Percentiles rank a stretch among this genome's conserved stretches.
These are phyloP conservation scores for Quercus phellos DNA, from an alignment of 331 rosid species.

Conservation along the genomic window DNA sequence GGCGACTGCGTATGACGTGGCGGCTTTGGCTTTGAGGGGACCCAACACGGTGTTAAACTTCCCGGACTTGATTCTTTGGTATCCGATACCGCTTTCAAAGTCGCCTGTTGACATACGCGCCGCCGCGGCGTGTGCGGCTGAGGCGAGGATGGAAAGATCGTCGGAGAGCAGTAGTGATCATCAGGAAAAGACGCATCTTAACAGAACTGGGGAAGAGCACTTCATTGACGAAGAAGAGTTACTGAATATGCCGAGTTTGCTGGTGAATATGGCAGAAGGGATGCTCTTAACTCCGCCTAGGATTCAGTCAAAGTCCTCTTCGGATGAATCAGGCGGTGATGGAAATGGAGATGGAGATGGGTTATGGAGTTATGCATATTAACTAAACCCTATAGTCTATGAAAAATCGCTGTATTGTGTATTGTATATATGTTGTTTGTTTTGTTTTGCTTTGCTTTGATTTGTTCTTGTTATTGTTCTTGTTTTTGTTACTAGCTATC, in stretches of 20 bases:
- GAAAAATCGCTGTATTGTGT: too few species aligned
- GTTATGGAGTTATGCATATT: constrained; percentile 65
- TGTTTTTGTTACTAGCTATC: too few species aligned
- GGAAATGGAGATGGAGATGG: constrained; percentile 32
- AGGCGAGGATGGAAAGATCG: constrained; percentile 19
- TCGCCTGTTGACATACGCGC: constrained; percentile 61
- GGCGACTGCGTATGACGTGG: constrained; percentile 90
- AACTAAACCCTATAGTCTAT: background rate
- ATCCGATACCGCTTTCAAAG: constrained; percentile 66
- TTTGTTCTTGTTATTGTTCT: too few species aligned
- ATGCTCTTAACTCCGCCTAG: constrained; percentile 94
- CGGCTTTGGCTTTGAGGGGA: constrained; percentile 82
- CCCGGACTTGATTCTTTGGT: constrained; percentile 42
- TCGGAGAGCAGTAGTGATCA: background rate
- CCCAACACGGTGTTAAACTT: constrained; percentile 65
- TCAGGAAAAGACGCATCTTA: background rate
- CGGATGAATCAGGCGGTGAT: constrained; percentile 39
- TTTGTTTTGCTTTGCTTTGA: too few species aligned
- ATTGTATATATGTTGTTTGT: too few species aligned
- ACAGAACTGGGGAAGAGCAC: background rate
- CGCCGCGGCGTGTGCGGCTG: constrained; percentile 78
- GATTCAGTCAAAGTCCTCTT: constrained; percentile 39
- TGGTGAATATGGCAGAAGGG: constrained; percentile 90
- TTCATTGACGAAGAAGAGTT: constrained; percentile 73
- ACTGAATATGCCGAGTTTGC: constrained; percentile 81